Evolutionary conservation across 2,329 filamentous ascomycete species (phyloP), one percentile per base, ranked within the genome.

Genomic region (Albophoma yamanashiensis): DNA sequence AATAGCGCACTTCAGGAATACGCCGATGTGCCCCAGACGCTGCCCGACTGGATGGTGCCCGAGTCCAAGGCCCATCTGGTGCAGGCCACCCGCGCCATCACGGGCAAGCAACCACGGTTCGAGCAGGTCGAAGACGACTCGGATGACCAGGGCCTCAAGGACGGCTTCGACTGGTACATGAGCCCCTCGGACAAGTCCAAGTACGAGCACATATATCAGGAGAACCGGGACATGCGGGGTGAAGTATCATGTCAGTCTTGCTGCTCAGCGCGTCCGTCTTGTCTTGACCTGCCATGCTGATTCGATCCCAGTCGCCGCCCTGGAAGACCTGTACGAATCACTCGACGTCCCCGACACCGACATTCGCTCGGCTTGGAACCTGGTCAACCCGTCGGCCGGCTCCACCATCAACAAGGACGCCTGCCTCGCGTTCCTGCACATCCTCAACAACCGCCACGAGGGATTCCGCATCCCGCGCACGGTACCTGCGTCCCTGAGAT

Each of bases 111-210:
- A 66, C 83, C 89, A 58, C 86, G 89, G 67, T 97, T 97, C 73
- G 92, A 96, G 74, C 83, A 86, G 63, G 85, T 96, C 62, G 89
- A 92, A 59, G 89, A 92, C 67, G 89, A 96, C 62, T 85, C 88
- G 64, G 92, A 96, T 67, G 86, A 87, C 4, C 85, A 86, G 1
- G 92, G 92, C 0, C 79, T 99, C 63, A 96, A 96, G 73, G 92
- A 97, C 74, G 93, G 93, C 15, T 99, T 99, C 74, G 94, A 99
- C 74, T 99, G 94, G 94, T 99, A 99, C 78, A 99, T 99, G 91
- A 92, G 86, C 62, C 94, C 94, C 0, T 76, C 80, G 38, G 92
- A 99, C 76, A 95, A 95, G 76, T 72, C 85, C 64, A 97, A 97
- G 75, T 99, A 99, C 77, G 92, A 97, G 75, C 91, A 93, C 68